Conservation (phyloP, 2,329 filamentous ascomycete species). For the Xylariales sp. region DNA sequence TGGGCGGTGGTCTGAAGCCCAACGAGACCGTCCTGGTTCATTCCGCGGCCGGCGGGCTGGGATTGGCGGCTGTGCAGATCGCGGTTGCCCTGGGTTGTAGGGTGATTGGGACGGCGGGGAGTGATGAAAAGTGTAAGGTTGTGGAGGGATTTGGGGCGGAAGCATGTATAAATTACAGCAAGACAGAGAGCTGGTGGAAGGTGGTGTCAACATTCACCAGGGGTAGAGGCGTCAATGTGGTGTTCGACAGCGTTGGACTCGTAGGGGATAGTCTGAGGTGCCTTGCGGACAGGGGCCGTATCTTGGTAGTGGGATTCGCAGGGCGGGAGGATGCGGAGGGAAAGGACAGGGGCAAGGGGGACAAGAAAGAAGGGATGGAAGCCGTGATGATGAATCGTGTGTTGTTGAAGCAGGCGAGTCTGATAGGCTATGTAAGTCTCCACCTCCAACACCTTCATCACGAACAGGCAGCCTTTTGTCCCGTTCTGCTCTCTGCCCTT, state of each 20-base stretch:
- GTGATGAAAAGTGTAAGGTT: slow-evolving; percentile 38
- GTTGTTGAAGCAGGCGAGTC: slow-evolving; percentile 45
- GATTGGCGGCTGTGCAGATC: slow-evolving; percentile 51
- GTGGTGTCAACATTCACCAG: slow-evolving; percentile 41
- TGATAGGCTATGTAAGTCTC: slow-evolving; percentile 46
- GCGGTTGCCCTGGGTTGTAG: slow-evolving; percentile 46
- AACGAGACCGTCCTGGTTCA: slow-evolving; percentile 50
- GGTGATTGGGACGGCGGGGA: slow-evolving; percentile 49
- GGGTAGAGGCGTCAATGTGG: slow-evolving; percentile 49
- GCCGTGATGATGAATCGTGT: slow-evolving; percentile 49
- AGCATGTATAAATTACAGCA: slow-evolving; percentile 35
- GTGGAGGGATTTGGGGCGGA: slow-evolving; percentile 35
- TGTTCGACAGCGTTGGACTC: slow-evolving; percentile 54
- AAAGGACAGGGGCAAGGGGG: slow-evolving; percentile 30
- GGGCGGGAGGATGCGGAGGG: slow-evolving; percentile 28
- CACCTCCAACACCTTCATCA: neutral
- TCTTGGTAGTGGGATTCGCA: slow-evolving; percentile 56
- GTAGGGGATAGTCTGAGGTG: slow-evolving; percentile 51
- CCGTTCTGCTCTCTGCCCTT: neutral
- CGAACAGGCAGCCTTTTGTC: too few relatives aligned
- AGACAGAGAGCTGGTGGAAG: slow-evolving; percentile 42
- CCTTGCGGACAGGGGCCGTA: slow-evolving; percentile 45
- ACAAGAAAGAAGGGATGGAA: slow-evolving; percentile 44
- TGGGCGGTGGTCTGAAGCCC: slow-evolving; percentile 33
- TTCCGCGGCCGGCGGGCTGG: slow-evolving; percentile 51